Evolutionary conservation across 1,139 yeast species (phyloP), one percentile per base, ranked within the genome.

Genomic region (Blastobotrys buckinghamii): DNA sequence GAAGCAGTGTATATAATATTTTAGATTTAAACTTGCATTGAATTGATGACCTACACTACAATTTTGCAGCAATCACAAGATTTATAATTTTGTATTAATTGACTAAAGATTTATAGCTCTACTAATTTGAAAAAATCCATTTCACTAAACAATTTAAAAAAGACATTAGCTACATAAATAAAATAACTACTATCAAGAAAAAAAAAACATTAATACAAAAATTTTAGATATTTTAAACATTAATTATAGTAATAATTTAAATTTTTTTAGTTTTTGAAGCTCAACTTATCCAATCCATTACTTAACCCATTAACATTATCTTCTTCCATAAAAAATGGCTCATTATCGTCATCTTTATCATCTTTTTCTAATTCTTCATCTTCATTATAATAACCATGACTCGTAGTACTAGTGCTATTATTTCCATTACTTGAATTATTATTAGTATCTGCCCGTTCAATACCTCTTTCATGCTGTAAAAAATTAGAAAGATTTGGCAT

Each of bases 301-400:
- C 20, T 19, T 12, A 34, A 8, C 16, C 29, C 22, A 27, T 44
- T 32, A n/a, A 20, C 32, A 13, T 32, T 46, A 36, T 56, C 59
- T 39, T 55, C 55, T 17, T 60, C 64, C 63, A 60, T 58, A 49
- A 54, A 53, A 51, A 60, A 60, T 42, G 59, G 64, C 12, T 63
- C 60, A 40, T 60, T 63, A 16, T 58, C 55, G 24, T 51, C 53
- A 10, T 34, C 38, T 9, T 34, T 34, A 7, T 34, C n/a, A 34
- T 15, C 7, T 5, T 26, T 6, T 16, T 33, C 36, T 6, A 39
- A 33, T 40, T 34, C 47, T 34, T 26, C 12, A 16, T 17, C 42
- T 5, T 22, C 24, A 22, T 15, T n/a, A n/a, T 17, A 9, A 13
- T 34, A n/a, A n/a, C 26, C 30, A 15, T 12, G 22, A 15, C 37